Evolutionary conservation across 495 filamentous ascomycete genomes (phyloP), one percentile per base, ranked within the genome.

Genomic region (Trichocladium antarcticum): DNA sequence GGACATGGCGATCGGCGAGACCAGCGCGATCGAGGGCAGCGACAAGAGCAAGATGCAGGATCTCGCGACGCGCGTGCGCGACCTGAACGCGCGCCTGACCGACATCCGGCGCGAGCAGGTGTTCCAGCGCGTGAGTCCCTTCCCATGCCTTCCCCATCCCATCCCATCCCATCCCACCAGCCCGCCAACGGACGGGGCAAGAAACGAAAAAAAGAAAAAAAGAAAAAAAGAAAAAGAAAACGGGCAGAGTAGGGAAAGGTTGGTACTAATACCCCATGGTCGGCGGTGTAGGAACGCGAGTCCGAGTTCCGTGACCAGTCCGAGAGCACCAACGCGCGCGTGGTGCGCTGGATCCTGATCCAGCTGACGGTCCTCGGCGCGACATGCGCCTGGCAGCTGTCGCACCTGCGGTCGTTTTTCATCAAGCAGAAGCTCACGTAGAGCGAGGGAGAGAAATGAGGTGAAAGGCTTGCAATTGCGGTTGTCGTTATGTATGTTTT

Each of bases 341-440:
- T 96, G 42, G 84, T 98, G 20, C 81, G 88, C 49, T 98, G 92
- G 92, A 87, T 89, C 37, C 65, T 94, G 47, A 81, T 97, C 50
- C 92, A 98, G 67, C 69, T 96, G 40, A 76, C 80, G 48, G 80
- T 98, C n/a, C 72, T 98, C 34, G 88, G 84, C 22, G 75, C 84
- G 40, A 93, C 92, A 22, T 98, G 92, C 67, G 87, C 92, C 47
- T 98, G 92, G 92, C 92, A 98, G 68, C 75, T 98, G 28, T 93
- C 87, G 11, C 89, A 97, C 67, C 77, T 98, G 45, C 75, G 92
- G 47, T 84, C 86, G 19, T 98, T 98, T 75, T 98, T 98, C 73
- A 98, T 98, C 74, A 98, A 98, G 78, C 92, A 98, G 73, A 98
- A 98, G 74, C 76, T 98, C 61, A 97, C 92, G 39, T 92, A 69